Base-by-base conservation (phyloP, 176 grass and related monocot species). In the Pharus latifolius region DNA sequence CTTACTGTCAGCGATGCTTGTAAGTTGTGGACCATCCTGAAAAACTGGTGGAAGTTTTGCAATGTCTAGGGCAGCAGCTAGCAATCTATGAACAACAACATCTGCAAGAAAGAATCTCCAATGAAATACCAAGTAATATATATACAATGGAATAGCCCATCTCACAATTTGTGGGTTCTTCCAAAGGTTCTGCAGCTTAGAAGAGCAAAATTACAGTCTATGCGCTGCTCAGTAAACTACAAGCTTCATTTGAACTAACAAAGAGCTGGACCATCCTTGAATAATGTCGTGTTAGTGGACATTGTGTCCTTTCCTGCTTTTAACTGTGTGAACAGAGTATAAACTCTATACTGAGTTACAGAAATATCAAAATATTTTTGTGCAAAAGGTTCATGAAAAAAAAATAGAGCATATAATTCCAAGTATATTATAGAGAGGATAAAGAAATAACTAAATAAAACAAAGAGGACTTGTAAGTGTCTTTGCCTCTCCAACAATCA, bases 51-150 rank as follows among this genome's bases (percentile, higher is more conserved):
- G 95, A 83, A 94, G 95, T 73, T 88, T 99, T 2, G 87, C 90
- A 79, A 91, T 99, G 72, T 81, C 82, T 33, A 99, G 78, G 34
- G 95, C 90, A 56, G 95, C 95, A 72, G 95, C 95, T 81, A 99
- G 69, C 81, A 99, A 86, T 69, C 95, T 83, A 75, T 99, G 95
- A 46, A 99, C 95, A 81, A 94, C 81, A 56, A 98, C 90, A 93
- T 99, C 95, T 94, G 72, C 70, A 82, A 85, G 43, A 34, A 81
- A 50, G 16, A 31, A 44, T 61, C 24, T 35, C 51, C 34, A 85
- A 80, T 81, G 37, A 70, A 64, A 70, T 28, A 31, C 12, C n/a
- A 24, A 51, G 35, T 9, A 38, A 38, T 9, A n/a, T n/a, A n/a
- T n/a, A n/a, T 38, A 38, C 35, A 9, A 38, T 38, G 35, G 35